phyloP scores from a whole-genome alignment of 1,284 basidiomycete genomes.

The Bjerkandera adusta region DNA sequence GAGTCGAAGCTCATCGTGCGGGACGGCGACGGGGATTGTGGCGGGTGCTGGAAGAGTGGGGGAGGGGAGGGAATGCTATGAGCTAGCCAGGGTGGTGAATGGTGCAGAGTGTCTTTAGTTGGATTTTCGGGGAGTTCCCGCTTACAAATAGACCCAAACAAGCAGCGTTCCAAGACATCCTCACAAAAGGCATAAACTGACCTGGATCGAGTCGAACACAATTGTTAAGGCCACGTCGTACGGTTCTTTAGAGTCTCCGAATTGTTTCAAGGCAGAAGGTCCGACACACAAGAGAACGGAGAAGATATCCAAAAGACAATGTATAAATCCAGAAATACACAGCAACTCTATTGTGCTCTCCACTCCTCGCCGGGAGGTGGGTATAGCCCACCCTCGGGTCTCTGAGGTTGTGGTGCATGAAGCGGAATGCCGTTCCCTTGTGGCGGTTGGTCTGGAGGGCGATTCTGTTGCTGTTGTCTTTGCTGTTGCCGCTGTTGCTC shows the following conservation, averaged over 20 bases:
- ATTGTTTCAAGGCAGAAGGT: no score
- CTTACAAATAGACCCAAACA: constrained; percentile 1
- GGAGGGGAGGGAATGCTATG: background rate
- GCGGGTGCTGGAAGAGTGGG: background rate
- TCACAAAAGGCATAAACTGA: no score
- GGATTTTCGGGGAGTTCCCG: background rate
- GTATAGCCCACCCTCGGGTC: constrained; percentile 47
- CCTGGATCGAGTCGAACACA: no score
- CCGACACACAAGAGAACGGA: no score
- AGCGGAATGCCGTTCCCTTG: background rate
- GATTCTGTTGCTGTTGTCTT: constrained; percentile 27
- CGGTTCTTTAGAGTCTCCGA: no score
- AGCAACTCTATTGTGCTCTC: constrained; percentile 62
- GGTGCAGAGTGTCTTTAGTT: constrained; percentile 1
- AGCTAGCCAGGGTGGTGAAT: background rate
- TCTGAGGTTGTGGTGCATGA: no score
- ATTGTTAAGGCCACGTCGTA: no score
- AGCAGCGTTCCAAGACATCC: no score
- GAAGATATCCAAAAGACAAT: no score
- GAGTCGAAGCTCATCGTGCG: constrained; percentile 24
- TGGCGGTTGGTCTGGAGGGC: constrained; percentile 16
- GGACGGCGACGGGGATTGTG: background rate
- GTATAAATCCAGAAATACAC: no score
- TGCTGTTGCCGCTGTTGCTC: constrained; percentile 37
- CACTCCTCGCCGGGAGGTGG: constrained; percentile 64